Conservation (phyloP, 116 monocot species). For the Cymodocea nodosa region DNA sequence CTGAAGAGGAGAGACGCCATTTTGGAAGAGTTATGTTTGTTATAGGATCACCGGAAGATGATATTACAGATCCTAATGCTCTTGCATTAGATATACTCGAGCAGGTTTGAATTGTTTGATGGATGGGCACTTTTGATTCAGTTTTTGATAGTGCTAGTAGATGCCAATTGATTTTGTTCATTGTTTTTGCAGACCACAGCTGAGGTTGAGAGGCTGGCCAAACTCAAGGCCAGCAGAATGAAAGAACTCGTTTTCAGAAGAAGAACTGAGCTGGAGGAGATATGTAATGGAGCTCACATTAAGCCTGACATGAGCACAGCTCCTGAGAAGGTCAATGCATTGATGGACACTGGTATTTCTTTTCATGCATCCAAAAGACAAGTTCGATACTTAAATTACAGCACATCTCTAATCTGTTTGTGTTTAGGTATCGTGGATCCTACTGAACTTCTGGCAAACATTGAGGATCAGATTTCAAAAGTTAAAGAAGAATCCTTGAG, state of each 20-base stretch:
- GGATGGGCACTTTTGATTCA: not conserved
- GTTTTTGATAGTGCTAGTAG: not conserved
- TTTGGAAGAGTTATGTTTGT: constrained; percentile 67
- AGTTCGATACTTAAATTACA: not conserved
- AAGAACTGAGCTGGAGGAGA: constrained; percentile 46
- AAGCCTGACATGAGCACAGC: constrained; percentile 27
- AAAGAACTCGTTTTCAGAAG: constrained; percentile 61
- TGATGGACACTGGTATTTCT: constrained; percentile 35
- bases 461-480: constrained; percentile 48
- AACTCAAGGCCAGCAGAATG: constrained; percentile 67
- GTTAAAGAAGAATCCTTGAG: constrained; percentile 57
- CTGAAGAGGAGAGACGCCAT: constrained; percentile 34
- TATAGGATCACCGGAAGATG: constrained; percentile 48
- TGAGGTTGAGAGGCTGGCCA: constrained; percentile 59
- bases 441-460: constrained; percentile 40
- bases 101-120: constrained; percentile 56
- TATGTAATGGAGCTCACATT: constrained; percentile 39
- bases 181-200: constrained; percentile 25
- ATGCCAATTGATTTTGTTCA: not conserved
- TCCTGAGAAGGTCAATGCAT: constrained; percentile 33
- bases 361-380: not conserved
- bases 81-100: constrained; percentile 61
- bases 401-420: not conserved
- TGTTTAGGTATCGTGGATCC: constrained; percentile 27
- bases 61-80: constrained; percentile 51